Evolutionary conservation across 805 yeast genomes (phyloP).

Genomic region (Yarrowia sp.): DNA sequence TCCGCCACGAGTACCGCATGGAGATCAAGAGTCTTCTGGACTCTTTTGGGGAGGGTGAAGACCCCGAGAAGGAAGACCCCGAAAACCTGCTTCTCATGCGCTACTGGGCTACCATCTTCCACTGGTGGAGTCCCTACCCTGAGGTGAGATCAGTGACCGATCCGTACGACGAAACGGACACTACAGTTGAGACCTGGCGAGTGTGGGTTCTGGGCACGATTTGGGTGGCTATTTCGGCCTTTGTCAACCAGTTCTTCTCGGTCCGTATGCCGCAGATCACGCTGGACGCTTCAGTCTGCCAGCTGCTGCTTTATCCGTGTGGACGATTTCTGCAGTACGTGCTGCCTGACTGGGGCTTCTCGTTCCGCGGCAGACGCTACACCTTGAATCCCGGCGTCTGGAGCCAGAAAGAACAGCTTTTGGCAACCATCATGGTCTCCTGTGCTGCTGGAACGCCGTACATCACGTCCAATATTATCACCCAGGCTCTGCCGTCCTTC

Average conservation of each 20-base stretch:
- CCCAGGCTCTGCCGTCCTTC: slow-evolving; percentile 38
- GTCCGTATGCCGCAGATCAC: slow-evolving; percentile 53
- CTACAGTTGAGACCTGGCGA: slow-evolving; percentile 50
- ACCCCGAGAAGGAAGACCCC: neutral
- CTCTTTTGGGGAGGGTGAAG: neutral
- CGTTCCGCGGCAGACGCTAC: slow-evolving; percentile 42
- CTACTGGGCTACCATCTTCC: slow-evolving; percentile 33
- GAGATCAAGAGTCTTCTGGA: neutral
- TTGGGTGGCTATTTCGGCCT: slow-evolving; percentile 54
- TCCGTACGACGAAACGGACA: slow-evolving; percentile 48
- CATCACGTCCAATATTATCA: slow-evolving; percentile 29
- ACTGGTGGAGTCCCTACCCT: slow-evolving; percentile 51
- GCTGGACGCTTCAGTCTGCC: slow-evolving; percentile 46
- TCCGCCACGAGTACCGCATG: slow-evolving; percentile 42
- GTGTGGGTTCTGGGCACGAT: slow-evolving; percentile 40
- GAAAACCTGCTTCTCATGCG: neutral
- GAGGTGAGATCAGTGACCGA: slow-evolving; percentile 57
- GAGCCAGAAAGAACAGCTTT: slow-evolving; percentile 63
- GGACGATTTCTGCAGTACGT: slow-evolving; percentile 46
- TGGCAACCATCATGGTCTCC: slow-evolving; percentile 46
- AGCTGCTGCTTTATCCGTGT: slow-evolving; percentile 50
- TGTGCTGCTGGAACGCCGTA: slow-evolving; percentile 34
- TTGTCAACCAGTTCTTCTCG: slow-evolving; percentile 55
- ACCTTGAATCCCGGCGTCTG: slow-evolving; percentile 64
- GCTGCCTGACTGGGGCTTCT: slow-evolving; percentile 49